Evolutionary conservation across 192 early-diverging fungal species (phyloP), one percentile per base, ranked within the genome.

Genomic region (Backusella tuberculispora): DNA sequence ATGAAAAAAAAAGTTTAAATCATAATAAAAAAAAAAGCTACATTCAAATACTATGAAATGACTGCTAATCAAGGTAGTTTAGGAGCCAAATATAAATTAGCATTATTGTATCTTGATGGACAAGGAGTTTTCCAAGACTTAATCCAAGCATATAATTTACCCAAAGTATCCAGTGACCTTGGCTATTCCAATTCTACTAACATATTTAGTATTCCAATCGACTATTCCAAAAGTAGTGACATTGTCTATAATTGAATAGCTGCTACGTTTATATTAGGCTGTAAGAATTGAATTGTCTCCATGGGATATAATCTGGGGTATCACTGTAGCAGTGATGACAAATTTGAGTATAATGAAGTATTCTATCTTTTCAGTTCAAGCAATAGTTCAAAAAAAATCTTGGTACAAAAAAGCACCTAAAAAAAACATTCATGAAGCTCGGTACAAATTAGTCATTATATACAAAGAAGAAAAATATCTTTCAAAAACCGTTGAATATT

Each of bases 41-140:
- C 79, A 5, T 76, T 74, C 37, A 42, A 17, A 6, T 81, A 76
- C n/a, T 81, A 67, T 40, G 74, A 73, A 3, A 83, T 82, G 41
- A 84, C 88, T 5, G 85, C 85, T 1, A 79, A 83, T 43, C 79
- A 86, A 65, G 79, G 84, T 10, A 82, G 85, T 43, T 82, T 85
- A 7, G 82, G 80, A 21, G 86, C 87, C 21, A 80, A 85, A 43
- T 87, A 85, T 53, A 87, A 84, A n/a, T 70, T 90, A 47, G 88
- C 87, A 0, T 84, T 84, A 64, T 89, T 88, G 45, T 90, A 86
- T 74, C 81, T 80, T 34, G 81, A 88, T 48, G 89, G 88, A 19
- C 87, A 38, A 24, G 7, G 80, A 80, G 82, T 70, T 72, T 47
- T 66, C 70, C 42, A 73, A 74, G 42, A 53, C n/a, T 53, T 21